Evolutionary conservation across 257 asterid species (phyloP).

Genomic region (Scutellaria barbata): DNA sequence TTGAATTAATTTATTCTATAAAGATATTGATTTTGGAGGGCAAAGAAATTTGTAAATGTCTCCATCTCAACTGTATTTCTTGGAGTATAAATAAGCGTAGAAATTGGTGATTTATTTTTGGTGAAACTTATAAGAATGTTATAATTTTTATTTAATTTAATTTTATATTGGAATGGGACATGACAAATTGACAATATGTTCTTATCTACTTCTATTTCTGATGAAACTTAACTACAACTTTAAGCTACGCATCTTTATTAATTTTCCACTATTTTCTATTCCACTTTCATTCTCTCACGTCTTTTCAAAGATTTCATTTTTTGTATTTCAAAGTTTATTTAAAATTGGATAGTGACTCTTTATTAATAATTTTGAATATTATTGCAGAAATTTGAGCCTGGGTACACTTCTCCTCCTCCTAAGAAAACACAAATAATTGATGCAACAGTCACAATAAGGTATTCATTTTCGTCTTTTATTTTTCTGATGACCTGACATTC

Average conservation of each 20-base stretch:
- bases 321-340: slow-evolving; percentile 9
- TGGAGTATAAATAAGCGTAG: slow-evolving; percentile 35
- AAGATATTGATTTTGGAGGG: not conserved
- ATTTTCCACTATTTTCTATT: slow-evolving; percentile 14
- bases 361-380: not conserved
- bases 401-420: slow-evolving; percentile 62
- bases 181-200: slow-evolving; percentile 1
- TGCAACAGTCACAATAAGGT: slow-evolving; percentile 72
- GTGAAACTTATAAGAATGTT: not conserved
- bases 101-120: not conserved
- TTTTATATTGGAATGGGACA: slow-evolving; percentile 36
- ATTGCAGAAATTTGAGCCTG: slow-evolving; percentile 88
- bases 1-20: not conserved
- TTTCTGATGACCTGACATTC: not conserved
- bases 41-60: slow-evolving; percentile 35
- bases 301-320: slow-evolving; percentile 26
- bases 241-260: slow-evolving; percentile 30
- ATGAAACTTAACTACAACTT: slow-evolving; percentile 8
- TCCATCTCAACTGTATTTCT: slow-evolving; percentile 35
- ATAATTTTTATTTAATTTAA: too few relatives aligned
- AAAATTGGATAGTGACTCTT: slow-evolving; percentile 19
- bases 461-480: slow-evolving; percentile 5
- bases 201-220: slow-evolving; percentile 38
- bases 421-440: slow-evolving; percentile 51
- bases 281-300: slow-evolving; percentile 13